Percentiles rank a stretch among this genome's conserved stretches.
These are phyloP conservation scores for Xylariaceae sp. DNA, from an alignment of 2,329 filamentous ascomycete species.

Conservation along the genomic window DNA sequence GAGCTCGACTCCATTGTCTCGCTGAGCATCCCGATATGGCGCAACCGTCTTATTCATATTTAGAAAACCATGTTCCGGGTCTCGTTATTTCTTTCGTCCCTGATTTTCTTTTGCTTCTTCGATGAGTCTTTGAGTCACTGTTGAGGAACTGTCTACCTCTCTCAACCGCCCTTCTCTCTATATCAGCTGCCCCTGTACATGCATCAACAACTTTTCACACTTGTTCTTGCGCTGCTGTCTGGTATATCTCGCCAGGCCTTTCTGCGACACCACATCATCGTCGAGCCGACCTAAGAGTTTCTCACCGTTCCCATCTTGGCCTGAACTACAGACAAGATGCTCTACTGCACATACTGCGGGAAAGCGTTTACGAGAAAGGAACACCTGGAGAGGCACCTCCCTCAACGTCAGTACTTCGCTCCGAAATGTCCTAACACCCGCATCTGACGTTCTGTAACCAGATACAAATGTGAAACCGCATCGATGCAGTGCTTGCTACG, in stretches of 20 bases:
- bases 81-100: too few relatives aligned
- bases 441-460: constrained; percentile 18
- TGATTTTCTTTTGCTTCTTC: too few relatives aligned
- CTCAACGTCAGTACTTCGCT: constrained; percentile 34
- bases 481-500: constrained; percentile 39
- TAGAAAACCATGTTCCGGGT: constrained; percentile 14
- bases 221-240: too few relatives aligned
- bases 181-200: too few relatives aligned
- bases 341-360: constrained; percentile 48
- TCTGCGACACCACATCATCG: too few relatives aligned
- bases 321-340: constrained; percentile 10
- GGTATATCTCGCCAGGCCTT: too few relatives aligned
- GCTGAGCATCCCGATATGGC: constrained; percentile 12
- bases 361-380: constrained; percentile 49
- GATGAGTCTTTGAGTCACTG: too few relatives aligned
- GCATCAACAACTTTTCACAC: too few relatives aligned
- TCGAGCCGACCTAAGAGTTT: too few relatives aligned
- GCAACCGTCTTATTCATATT: constrained; percentile 14
- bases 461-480: constrained; percentile 50
- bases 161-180: too few relatives aligned
- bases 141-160: too few relatives aligned
- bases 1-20: constrained; percentile 10
- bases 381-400: constrained; percentile 48
- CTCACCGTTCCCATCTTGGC: too few relatives aligned
- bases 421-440: not conserved